Percentiles rank a stretch among this genome's conserved stretches.
Conservation (phyloP, 192 early-diverging fungal species). For the Coemansia erecta region DNA sequence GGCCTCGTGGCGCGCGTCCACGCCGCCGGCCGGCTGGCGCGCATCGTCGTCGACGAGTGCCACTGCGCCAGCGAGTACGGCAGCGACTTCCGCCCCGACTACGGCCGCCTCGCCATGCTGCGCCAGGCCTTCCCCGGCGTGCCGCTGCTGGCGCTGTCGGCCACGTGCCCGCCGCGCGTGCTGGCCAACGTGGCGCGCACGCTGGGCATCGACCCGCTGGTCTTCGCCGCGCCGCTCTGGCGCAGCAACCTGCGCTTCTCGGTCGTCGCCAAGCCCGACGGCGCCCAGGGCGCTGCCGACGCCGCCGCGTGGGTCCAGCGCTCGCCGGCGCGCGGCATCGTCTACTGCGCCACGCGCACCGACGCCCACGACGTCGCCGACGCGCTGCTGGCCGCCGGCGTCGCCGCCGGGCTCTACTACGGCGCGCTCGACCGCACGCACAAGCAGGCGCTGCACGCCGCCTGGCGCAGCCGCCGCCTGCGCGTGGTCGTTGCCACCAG, state of each 20-base stretch:
- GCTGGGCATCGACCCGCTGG: constrained; percentile 55
- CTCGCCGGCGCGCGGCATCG: constrained; percentile 57
- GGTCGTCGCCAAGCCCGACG: constrained; percentile 55
- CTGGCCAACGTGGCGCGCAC: constrained; percentile 56
- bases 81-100: constrained; percentile 60
- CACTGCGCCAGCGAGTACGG: constrained; percentile 56
- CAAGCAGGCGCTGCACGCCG: constrained; percentile 40
- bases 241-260: constrained; percentile 63
- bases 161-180: constrained; percentile 63
- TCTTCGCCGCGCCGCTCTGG: constrained; percentile 63
- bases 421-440: constrained; percentile 58
- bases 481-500: constrained; percentile 55
- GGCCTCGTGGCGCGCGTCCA: constrained; percentile 47
- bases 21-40: constrained; percentile 34
- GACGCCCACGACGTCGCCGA: constrained; percentile 59
- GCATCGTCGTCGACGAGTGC: constrained; percentile 57
- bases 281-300: constrained; percentile 41
- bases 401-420: constrained; percentile 59
- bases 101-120: constrained; percentile 52
- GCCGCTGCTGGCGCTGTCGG: constrained; percentile 77
- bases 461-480: constrained; percentile 37
- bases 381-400: constrained; percentile 52
- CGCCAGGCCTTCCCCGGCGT: constrained; percentile 58
- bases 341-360: constrained; percentile 67
- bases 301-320: constrained; percentile 63